Evolutionary conservation across 306 rosid genomes (phyloP), one percentile per base, ranked within the genome.

Genomic region (Cicer bijugum): DNA sequence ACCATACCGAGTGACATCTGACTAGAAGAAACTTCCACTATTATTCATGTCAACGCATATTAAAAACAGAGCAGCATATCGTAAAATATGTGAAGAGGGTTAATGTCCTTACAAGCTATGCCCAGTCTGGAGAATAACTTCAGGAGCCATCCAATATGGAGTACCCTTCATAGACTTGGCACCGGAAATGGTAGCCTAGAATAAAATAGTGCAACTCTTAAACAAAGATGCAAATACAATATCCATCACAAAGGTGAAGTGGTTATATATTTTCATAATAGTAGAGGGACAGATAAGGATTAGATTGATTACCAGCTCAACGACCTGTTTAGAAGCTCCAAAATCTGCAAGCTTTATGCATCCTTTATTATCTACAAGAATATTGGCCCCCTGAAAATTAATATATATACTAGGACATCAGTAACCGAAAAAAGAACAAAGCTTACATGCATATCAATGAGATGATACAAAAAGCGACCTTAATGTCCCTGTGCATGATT

Each of bases 111-210:
- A 95, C 99, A 90, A 95, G 85, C 88, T 95, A 85, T 95, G 99
- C 75, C 99, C 99, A 58, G 99, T 95, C 86, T 95, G 97, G 66
- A 86, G 92, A 90, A 95, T 90, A 75, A 95, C 99, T 89, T 95
- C 99, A 61, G 99, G 99, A 89, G 99, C 97, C 99, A 95, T 95
- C 99, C 99, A 95, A 75, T 95, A 92, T 67, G 99, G 99, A 72
- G 99, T 95, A 52, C 99, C 99, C 89, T 95, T 95, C 97, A 95
- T 95, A 75, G 99, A 95, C 89, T 95, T 95, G 60, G 99, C 97
- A 65, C 99, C 97, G 5, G 99, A 88, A 73, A 95, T 85, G 48
- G 99, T 95, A 75, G 99, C 97, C 99, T 95, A 78, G 82, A 86
- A 38, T 47, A 52, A 78, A 82, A 40, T 58, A 50, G 78, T 12